These are phyloP conservation scores for Coemansia sp. DNA, from an alignment of 192 early-diverging fungal species.

Conservation along the genomic window DNA sequence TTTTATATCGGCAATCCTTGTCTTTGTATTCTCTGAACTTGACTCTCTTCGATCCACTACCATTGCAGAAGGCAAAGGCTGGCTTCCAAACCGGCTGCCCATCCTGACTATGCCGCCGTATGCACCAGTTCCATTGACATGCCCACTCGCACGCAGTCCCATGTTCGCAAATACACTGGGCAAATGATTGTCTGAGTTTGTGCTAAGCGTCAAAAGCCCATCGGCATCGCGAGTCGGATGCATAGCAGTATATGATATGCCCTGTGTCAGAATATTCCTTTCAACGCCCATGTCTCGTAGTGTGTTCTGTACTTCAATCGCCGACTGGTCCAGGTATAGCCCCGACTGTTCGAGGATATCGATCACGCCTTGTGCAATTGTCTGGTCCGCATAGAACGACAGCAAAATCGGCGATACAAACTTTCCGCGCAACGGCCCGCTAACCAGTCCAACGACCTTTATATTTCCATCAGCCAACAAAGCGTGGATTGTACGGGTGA, in stretches of 20 bases:
- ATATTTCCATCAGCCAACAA: conserved; percentile 30
- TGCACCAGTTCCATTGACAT: conserved; percentile 6
- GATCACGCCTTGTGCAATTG: conserved; percentile 24
- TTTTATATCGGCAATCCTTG: conserved; percentile 43
- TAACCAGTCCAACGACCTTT: conserved; percentile 24
- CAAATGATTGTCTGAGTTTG: conserved; percentile 34
- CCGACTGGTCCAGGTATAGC: conserved; percentile 44
- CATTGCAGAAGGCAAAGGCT: conserved; percentile 30
- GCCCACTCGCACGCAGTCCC: conserved; percentile 11
- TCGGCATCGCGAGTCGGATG: conserved; percentile 25
- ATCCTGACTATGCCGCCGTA: neutral
- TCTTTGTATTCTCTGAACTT: conserved; percentile 29
- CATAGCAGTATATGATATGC: conserved; percentile 22
- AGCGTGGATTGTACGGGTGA: conserved; percentile 28
- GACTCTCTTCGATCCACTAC: conserved; percentile 12
- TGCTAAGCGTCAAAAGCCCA: conserved; percentile 17
- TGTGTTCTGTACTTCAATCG: conserved; percentile 24
- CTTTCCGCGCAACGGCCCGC: conserved; percentile 34
- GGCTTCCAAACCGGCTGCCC: conserved; percentile 10
- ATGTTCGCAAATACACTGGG: conserved; percentile 45
- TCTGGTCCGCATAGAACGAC: conserved; percentile 36
- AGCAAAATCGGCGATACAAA: conserved; percentile 37
- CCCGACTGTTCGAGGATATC: conserved; percentile 31
- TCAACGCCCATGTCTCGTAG: conserved; percentile 25
- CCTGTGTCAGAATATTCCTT: conserved; percentile 34